Conservation (phyloP, 371 early-diverging fungal species). For the Actinomortierella ambigua region DNA sequence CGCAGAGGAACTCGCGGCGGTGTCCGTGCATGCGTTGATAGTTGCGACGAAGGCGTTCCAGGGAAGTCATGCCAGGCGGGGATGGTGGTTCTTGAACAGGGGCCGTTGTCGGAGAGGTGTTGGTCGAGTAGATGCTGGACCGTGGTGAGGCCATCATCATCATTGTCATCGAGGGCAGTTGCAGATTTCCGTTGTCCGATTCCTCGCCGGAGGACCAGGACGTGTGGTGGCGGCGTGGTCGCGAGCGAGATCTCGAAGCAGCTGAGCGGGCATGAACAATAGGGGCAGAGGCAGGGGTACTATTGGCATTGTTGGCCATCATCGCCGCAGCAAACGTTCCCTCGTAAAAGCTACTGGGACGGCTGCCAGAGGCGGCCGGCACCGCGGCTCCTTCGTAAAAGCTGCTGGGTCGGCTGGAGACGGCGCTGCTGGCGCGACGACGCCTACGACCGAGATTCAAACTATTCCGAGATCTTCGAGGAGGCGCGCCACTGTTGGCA, state of each 20-base stretch:
- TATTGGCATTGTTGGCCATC: constrained; percentile 4
- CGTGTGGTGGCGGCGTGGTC: constrained; percentile 28
- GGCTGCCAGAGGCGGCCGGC: constrained; percentile 3
- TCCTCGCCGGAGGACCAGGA: constrained; percentile 44
- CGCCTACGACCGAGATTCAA: too few species aligned
- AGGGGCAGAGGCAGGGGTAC: constrained; percentile 5
- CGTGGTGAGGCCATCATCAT: constrained; percentile 19
- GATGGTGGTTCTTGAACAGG: too few species aligned
- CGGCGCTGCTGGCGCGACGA: too few species aligned
- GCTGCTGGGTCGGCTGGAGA: too few species aligned
- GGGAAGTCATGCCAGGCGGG: constrained; percentile 32
- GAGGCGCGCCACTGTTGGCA: too few species aligned
- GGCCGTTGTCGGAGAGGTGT: constrained; percentile 2
- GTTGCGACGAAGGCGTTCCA: constrained; percentile 43
- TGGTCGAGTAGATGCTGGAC: constrained; percentile 26
- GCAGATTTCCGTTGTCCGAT: constrained; percentile 27
- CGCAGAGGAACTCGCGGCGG: constrained; percentile 48
- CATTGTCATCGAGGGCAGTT: constrained; percentile 4
- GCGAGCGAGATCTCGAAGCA: constrained; percentile 1
- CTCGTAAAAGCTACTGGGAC: constrained; percentile 33
- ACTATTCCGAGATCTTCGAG: too few species aligned
- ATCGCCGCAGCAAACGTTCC: background rate
- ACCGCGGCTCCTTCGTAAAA: background rate
- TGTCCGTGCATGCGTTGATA: constrained; percentile 49
- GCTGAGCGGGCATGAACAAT: constrained; percentile 15